phyloP scores from a whole-genome alignment of 257 asterid genomes.

The Solanum verrucosum region DNA sequence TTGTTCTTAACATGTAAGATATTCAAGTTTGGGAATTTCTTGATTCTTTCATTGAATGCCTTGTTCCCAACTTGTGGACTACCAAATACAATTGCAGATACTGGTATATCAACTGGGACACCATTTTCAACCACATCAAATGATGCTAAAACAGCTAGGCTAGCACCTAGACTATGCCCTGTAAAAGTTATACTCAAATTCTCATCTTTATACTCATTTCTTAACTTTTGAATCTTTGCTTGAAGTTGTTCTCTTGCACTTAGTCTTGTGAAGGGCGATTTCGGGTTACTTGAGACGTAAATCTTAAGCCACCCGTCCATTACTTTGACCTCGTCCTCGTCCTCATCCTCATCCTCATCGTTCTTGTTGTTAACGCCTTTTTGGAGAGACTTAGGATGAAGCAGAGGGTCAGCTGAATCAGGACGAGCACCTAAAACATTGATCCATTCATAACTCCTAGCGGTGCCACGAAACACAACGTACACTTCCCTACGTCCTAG shows the following conservation, averaged over 20 bases:
- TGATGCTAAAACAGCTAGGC: slow-evolving; percentile 44
- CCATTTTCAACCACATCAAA: slow-evolving; percentile 77
- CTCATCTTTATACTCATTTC: slow-evolving; percentile 36
- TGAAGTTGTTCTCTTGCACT: slow-evolving; percentile 64
- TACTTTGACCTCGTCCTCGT: slow-evolving; percentile 32
- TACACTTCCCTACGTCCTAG: slow-evolving; percentile 72
- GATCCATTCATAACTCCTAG: slow-evolving; percentile 64
- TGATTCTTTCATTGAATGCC: slow-evolving; percentile 42
- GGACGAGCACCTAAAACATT: slow-evolving; percentile 34
- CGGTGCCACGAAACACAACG: slow-evolving; percentile 73
- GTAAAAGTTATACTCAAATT: slow-evolving; percentile 51
- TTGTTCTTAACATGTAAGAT: slow-evolving; percentile 56
- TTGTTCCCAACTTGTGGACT: slow-evolving; percentile 74
- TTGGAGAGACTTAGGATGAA: slow-evolving; percentile 11
- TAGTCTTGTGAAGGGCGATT: slow-evolving; percentile 53
- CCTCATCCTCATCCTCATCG: not conserved
- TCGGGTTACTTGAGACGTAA: slow-evolving; percentile 49
- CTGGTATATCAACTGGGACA: slow-evolving; percentile 42
- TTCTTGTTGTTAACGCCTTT: not conserved
- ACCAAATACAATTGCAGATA: slow-evolving; percentile 66
- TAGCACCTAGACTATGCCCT: slow-evolving; percentile 78
- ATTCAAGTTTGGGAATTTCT: slow-evolving; percentile 32
- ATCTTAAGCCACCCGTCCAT: slow-evolving; percentile 77
- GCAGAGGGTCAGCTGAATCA: slow-evolving; percentile 34
- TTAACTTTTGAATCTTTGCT: slow-evolving; percentile 20